phyloP scores from a whole-genome alignment of 345 rosid species.

The Reutealis trisperma region DNA sequence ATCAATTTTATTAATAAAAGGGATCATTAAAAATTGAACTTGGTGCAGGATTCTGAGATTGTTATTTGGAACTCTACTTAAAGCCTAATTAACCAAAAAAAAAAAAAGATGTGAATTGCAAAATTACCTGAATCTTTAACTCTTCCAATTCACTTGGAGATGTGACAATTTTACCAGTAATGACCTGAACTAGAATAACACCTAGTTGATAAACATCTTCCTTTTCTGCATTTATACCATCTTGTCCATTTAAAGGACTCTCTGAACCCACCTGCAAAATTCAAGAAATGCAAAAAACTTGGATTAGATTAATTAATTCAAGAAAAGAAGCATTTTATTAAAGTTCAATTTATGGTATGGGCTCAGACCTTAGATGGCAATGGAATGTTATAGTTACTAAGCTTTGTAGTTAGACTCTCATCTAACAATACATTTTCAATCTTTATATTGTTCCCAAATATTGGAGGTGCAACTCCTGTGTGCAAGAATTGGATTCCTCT shows the following conservation, averaged over 20 bases:
- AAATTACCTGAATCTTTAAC: constrained; percentile 53
- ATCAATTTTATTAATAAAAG: neutral
- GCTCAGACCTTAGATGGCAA: constrained; percentile 61
- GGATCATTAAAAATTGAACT: neutral
- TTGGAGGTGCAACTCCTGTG: constrained; percentile 77
- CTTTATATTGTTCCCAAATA: constrained; percentile 74
- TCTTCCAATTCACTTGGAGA: constrained; percentile 54
- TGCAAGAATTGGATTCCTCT: constrained; percentile 95
- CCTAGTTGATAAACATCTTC: constrained; percentile 92
- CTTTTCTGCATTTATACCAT: constrained; percentile 52
- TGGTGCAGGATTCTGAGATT: too few relatives aligned
- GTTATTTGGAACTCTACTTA: too few relatives aligned
- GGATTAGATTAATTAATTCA: too few relatives aligned
- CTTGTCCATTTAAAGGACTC: constrained; percentile 35
- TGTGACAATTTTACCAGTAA: constrained; percentile 55
- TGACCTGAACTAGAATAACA: constrained; percentile 61
- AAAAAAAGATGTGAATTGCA: too few relatives aligned
- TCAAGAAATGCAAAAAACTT: neutral
- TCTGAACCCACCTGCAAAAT: constrained; percentile 56
- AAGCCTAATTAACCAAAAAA: too few relatives aligned
- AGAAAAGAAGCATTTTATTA: too few relatives aligned
- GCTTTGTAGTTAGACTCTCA: constrained; percentile 72
- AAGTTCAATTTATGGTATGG: too few relatives aligned
- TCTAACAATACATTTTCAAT: constrained; percentile 72
- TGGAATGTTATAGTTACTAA: constrained; percentile 68